Base-by-base conservation (phyloP, 352 stramenopile genomes). In the Globisporangium nodosum region DNA sequence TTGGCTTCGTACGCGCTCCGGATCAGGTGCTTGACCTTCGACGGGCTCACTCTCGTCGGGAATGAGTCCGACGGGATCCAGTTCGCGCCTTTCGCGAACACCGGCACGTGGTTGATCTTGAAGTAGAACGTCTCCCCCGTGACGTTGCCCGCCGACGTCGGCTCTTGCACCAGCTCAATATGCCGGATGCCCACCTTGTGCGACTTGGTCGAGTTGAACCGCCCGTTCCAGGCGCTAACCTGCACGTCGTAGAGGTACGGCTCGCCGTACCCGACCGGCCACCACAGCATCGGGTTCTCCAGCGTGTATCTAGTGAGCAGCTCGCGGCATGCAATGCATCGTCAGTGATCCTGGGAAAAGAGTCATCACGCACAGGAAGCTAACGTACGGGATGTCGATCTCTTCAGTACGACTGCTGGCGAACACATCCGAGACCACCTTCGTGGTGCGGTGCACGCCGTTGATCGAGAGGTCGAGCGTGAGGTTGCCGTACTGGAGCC, bases 21-120 rank as follows among this genome's bases (percentile, higher is more conserved):
- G 18, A 94, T 58, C 27, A 90, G 63, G 33, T 89, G 73, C 7
- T 64, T 63, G 42, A 77, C 64, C 5, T 65, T 81, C 5, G 69
- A 62, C 16, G 52, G 20, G 24, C 70, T 76, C 12, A 71, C 66
- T 37, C 77, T 68, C 3, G 85, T 90, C 8, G 82, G 80, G 30
- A 94, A 92, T 18, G 81, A 87, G 63, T 94, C 74, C 8, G 69
- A 73, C 2, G 85, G 85, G 47, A 94, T 87, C 78, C 79, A 92
- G 61, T 94, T 94, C 15, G 82, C 80, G 2, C 85, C 85, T 58
- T 90, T 90, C 48, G 83, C 67, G 42, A 90, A 90, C 30, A 92
- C 61, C 5, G 77, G 70, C 18, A 88, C 65, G 46, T 51, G 27
- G 55, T 94, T 92, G 52, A 94, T 63, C 49, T 75, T 70, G 61